phyloP scores from a whole-genome alignment of 371 early-diverging fungal genomes.

The Entomophthora muscae region DNA sequence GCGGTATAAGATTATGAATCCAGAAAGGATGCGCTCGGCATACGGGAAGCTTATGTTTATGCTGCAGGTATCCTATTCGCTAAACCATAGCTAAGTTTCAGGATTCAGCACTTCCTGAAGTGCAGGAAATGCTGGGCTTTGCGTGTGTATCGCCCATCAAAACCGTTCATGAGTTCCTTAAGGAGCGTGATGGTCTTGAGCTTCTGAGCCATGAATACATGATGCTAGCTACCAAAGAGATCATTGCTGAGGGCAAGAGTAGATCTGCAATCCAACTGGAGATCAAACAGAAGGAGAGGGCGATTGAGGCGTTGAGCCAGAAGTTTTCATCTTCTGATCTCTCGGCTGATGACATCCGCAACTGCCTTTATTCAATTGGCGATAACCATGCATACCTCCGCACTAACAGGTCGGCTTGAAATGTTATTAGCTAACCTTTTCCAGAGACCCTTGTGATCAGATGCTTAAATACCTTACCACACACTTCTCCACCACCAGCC shows the following conservation, averaged over 20 bases:
- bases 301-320: constrained; percentile 64
- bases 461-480: constrained; percentile 61
- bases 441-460: constrained; percentile 83
- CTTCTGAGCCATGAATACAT: constrained; percentile 67
- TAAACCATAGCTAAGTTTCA: constrained; percentile 13
- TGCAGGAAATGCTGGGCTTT: constrained; percentile 68
- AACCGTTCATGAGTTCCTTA: constrained; percentile 64
- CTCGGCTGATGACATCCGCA: constrained; percentile 54
- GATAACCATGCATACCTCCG: constrained; percentile 90
- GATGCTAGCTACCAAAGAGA: constrained; percentile 74
- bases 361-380: constrained; percentile 83
- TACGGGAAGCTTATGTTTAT: constrained; percentile 92
- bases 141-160: constrained; percentile 61
- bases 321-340: constrained; percentile 41
- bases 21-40: constrained; percentile 86
- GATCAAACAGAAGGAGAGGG: constrained; percentile 74
- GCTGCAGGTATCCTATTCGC: constrained; percentile 32
- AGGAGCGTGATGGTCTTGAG: constrained; percentile 35
- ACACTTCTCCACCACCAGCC: constrained; percentile 38
- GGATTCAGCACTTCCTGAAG: constrained; percentile 77
- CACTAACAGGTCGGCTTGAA: constrained; percentile 39
- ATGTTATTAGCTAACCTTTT: constrained; percentile 8
- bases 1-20: constrained; percentile 94
- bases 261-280: constrained; percentile 60
- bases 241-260: constrained; percentile 57